These are phyloP conservation scores for Monosporascus sp. DNA, from an alignment of 2,329 filamentous ascomycete genomes.

Conservation along the genomic window DNA sequence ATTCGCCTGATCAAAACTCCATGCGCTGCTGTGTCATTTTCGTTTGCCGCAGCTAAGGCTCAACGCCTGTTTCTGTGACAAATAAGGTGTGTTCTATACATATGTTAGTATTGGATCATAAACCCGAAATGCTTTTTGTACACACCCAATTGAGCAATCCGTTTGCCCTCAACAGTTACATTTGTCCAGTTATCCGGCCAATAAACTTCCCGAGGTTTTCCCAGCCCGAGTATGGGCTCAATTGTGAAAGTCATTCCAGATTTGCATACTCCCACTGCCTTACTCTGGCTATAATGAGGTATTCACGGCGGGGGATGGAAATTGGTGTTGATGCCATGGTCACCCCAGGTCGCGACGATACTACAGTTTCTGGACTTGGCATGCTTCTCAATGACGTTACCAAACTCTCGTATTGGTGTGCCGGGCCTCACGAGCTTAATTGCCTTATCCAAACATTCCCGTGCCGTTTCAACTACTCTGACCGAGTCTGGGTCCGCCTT, in stretches of 20 bases:
- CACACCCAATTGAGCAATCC: conserved; percentile 84
- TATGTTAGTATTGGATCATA: background rate
- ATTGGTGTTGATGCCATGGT: conserved; percentile 84
- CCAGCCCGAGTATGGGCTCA: conserved; percentile 92
- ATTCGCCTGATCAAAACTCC: no score
- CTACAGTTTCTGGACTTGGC: conserved; percentile 77
- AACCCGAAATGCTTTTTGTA: conserved; percentile 3
- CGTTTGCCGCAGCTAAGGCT: conserved; percentile 68
- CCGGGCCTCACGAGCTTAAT: conserved; percentile 89
- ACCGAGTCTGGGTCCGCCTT: conserved; percentile 75
- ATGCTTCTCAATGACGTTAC: conserved; percentile 87
- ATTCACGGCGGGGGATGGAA: conserved; percentile 92
- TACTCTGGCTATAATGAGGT: conserved; percentile 95
- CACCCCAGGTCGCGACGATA: conserved; percentile 89
- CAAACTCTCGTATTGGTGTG: conserved; percentile 82
- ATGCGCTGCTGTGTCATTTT: conserved; percentile 19
- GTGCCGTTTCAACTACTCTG: conserved; percentile 81
- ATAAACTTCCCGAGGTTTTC: conserved; percentile 81
- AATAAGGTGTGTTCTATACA: conserved; percentile 67
- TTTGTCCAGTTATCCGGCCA: conserved; percentile 99
- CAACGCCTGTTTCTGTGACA: conserved; percentile 77
- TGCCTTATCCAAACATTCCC: conserved; percentile 80
- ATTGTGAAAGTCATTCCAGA: conserved; percentile 97
- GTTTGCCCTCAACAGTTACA: conserved; percentile 77
- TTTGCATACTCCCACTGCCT: conserved; percentile 86